Percentiles rank a stretch among this genome's conserved stretches.
phyloP scores from a whole-genome alignment of 2,329 filamentous ascomycete genomes.

The Ploettnerulaceae sp. region DNA sequence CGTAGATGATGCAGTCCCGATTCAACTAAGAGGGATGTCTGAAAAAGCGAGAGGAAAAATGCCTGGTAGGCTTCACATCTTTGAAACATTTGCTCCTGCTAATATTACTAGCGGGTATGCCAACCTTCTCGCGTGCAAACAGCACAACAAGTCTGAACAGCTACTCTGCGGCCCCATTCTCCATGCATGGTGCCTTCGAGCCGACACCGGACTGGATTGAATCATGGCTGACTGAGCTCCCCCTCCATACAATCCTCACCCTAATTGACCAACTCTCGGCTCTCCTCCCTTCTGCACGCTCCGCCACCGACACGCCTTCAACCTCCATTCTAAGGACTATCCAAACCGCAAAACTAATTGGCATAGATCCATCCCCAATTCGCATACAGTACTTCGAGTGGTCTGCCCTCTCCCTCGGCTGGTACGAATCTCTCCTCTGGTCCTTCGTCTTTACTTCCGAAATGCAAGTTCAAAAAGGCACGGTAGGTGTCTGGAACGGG shows the following conservation, averaged over 20 bases:
- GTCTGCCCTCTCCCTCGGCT: slow-evolving; percentile 83
- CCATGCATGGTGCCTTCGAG: slow-evolving; percentile 60
- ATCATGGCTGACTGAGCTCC: slow-evolving; percentile 86
- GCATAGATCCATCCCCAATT: slow-evolving; percentile 68
- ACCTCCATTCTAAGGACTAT: slow-evolving; percentile 50
- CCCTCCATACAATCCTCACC: slow-evolving; percentile 79
- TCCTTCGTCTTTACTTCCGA: slow-evolving; percentile 87
- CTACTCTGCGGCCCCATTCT: slow-evolving; percentile 53
- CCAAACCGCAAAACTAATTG: slow-evolving; percentile 57
- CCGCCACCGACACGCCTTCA: slow-evolving; percentile 41
- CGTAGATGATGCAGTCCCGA: slow-evolving; percentile 72
- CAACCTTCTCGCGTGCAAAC: slow-evolving; percentile 85
- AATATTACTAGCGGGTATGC: slow-evolving; percentile 52
- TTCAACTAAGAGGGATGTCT: slow-evolving; percentile 86
- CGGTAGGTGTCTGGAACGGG: slow-evolving; percentile 90
- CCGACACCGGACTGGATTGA: slow-evolving; percentile 86
- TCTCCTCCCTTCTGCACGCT: slow-evolving; percentile 45
- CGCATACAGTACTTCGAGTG: slow-evolving; percentile 90
- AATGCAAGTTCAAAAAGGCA: slow-evolving; percentile 80
- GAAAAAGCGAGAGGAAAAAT: slow-evolving; percentile 96
- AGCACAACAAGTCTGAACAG: slow-evolving; percentile 76
- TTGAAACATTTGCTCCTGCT: slow-evolving; percentile 9
- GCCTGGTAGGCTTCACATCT: slow-evolving; percentile 46
- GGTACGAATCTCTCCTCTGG: slow-evolving; percentile 96
- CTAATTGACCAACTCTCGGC: slow-evolving; percentile 63